phyloP scores from a whole-genome alignment of 2,329 filamentous ascomycete genomes.

The Hypoxylon sp. region DNA sequence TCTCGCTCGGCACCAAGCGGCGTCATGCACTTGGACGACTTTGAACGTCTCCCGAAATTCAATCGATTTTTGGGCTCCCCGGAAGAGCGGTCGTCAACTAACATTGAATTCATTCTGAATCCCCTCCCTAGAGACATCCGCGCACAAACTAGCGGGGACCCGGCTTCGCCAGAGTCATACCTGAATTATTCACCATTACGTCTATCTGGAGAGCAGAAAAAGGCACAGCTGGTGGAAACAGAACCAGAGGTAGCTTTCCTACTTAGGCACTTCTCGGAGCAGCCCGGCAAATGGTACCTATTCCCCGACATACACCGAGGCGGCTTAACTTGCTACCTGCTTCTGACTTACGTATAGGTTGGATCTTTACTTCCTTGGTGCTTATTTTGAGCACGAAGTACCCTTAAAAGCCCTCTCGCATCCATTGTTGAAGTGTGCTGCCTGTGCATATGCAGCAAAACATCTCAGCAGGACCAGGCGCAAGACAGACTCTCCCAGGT shows the following conservation, averaged over 20 bases:
- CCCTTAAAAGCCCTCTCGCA: background rate
- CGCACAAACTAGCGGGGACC: background rate
- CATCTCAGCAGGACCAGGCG: slow-evolving; percentile 2
- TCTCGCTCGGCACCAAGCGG: background rate
- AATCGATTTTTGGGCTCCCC: background rate
- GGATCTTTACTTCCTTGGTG: slow-evolving; percentile 4
- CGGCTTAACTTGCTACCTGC: background rate
- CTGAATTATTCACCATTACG: background rate
- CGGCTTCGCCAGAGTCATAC: background rate
- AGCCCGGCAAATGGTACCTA: slow-evolving; percentile 1
- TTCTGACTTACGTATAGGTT: slow-evolving; percentile 4
- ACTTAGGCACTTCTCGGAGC: slow-evolving; percentile 5
- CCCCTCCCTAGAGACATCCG: background rate
- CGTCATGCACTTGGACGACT: background rate
- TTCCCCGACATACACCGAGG: background rate
- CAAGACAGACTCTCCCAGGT: background rate
- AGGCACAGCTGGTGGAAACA: background rate
- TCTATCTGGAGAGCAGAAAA: slow-evolving; percentile 1
- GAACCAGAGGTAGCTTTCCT: slow-evolving; percentile 4
- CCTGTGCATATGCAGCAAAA: background rate
- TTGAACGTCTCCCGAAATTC: background rate
- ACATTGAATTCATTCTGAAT: background rate
- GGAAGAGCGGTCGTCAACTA: background rate
- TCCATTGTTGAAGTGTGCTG: slow-evolving; percentile 4
- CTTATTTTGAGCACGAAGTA: background rate